Evolutionary conservation across 2,329 filamentous ascomycete species (phyloP).

Genomic region (Arthrobotrys iridis): DNA sequence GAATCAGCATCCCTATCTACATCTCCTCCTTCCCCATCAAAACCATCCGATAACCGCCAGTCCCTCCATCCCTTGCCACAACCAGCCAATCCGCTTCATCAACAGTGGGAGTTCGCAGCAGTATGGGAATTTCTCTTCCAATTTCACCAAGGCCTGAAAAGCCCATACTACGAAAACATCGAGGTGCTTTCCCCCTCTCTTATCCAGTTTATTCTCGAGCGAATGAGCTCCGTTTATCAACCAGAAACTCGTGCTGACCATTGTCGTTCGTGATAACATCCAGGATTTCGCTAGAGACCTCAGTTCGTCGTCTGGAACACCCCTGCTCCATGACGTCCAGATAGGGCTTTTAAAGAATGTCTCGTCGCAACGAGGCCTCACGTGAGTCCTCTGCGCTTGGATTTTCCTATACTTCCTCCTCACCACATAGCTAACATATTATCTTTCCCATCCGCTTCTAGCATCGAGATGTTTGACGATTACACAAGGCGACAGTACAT

Average conservation of each 20-base stretch:
- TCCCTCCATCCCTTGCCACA: neutral
- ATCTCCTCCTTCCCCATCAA: neutral
- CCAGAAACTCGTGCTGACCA: neutral
- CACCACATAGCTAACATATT: slow-evolving; percentile 14
- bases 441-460: slow-evolving; percentile 62
- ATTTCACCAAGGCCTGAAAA: slow-evolving; percentile 86
- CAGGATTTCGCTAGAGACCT: slow-evolving; percentile 48
- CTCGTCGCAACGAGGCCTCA: slow-evolving; percentile 90
- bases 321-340: slow-evolving; percentile 80
- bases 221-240: neutral
- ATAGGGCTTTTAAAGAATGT: slow-evolving; percentile 89
- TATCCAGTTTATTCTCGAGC: neutral
- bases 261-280: neutral
- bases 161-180: slow-evolving; percentile 81
- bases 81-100: slow-evolving; percentile 34
- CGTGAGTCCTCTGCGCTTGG: slow-evolving; percentile 65
- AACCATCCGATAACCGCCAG: neutral
- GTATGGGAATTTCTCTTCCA: slow-evolving; percentile 91
- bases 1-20: neutral
- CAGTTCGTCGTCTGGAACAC: slow-evolving; percentile 57
- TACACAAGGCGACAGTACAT: slow-evolving; percentile 89
- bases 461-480: slow-evolving; percentile 88
- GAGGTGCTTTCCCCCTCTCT: slow-evolving; percentile 71
- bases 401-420: neutral
- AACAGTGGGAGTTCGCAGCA: slow-evolving; percentile 47